These are phyloP conservation scores for Telopea speciosissima DNA, from an alignment of 177 flowering plant species.

Conservation along the genomic window DNA sequence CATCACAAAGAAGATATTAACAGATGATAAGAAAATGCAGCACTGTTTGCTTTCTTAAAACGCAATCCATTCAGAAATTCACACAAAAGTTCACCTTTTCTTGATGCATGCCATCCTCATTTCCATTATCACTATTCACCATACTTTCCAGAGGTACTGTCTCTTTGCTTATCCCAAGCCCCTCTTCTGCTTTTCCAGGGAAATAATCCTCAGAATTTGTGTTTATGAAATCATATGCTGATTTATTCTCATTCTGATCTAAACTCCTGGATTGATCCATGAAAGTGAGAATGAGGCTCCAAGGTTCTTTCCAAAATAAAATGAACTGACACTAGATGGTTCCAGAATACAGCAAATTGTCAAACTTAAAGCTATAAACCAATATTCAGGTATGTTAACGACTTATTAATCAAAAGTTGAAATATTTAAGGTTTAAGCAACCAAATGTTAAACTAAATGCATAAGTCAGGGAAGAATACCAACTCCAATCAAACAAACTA, in stretches of 20 bases:
- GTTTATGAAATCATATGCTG: too few species aligned
- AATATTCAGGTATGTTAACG: background rate
- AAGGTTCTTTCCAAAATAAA: slow-evolving; percentile 1
- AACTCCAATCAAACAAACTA: background rate
- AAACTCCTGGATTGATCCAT: slow-evolving; percentile 23
- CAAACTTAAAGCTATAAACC: background rate
- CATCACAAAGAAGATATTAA: background rate
- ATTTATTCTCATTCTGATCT: slow-evolving; percentile 21
- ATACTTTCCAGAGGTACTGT: slow-evolving; percentile 5
- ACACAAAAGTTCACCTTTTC: slow-evolving; percentile 17
- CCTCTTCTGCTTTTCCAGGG: too few species aligned
- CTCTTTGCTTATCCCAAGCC: slow-evolving; percentile 8
- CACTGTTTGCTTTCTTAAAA: too few species aligned
- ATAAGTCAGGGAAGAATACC: background rate
- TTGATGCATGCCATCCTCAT: slow-evolving; percentile 12
- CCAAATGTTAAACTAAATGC: background rate
- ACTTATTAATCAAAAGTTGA: background rate
- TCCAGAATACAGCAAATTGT: too few species aligned
- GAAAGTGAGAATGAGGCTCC: slow-evolving; percentile 1
- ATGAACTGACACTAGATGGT: background rate
- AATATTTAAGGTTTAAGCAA: background rate
- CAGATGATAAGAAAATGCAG: background rate
- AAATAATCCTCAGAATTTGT: too few species aligned
- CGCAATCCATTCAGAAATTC: background rate
- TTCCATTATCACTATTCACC: slow-evolving; percentile 17